These are phyloP conservation scores for Carallia pectinifolia DNA, from an alignment of 345 rosid species.

Conservation along the genomic window DNA sequence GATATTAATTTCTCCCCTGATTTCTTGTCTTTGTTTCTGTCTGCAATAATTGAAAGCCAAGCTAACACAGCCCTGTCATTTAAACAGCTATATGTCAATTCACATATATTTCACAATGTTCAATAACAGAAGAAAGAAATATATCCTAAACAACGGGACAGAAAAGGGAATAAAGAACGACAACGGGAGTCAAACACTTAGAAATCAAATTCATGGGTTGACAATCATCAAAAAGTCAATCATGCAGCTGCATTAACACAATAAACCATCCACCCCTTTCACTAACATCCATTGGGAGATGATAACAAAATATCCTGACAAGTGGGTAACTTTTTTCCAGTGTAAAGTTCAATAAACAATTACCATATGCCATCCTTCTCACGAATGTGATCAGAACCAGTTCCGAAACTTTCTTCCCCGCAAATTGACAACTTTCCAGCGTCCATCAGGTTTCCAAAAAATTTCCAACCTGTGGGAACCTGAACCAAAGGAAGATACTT, in stretches of 20 bases:
- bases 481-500: slow-evolving; percentile 31
- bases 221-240: too few relatives aligned
- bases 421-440: slow-evolving; percentile 89
- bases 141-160: background rate
- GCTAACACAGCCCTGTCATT: slow-evolving; percentile 88
- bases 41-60: slow-evolving; percentile 87
- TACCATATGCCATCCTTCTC: slow-evolving; percentile 99
- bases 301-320: too few relatives aligned
- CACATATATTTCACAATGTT: background rate
- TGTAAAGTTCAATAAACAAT: slow-evolving; percentile 9
- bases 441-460: slow-evolving; percentile 97
- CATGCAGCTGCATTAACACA: too few relatives aligned
- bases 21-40: slow-evolving; percentile 72
- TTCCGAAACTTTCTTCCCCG: slow-evolving; percentile 98
- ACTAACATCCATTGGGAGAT: too few relatives aligned
- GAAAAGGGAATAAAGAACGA: background rate
- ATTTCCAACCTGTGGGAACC: slow-evolving; percentile 99
- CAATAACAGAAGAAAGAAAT: background rate
- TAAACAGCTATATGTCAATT: background rate
- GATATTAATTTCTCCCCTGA: slow-evolving; percentile 74
- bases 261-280: too few relatives aligned
- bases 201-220: too few relatives aligned
- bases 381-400: slow-evolving; percentile 96
- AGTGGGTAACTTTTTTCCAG: too few relatives aligned
- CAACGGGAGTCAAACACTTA: background rate